Conservation (phyloP, 2,329 filamentous ascomycete species). For the Fusarium torulosum region DNA sequence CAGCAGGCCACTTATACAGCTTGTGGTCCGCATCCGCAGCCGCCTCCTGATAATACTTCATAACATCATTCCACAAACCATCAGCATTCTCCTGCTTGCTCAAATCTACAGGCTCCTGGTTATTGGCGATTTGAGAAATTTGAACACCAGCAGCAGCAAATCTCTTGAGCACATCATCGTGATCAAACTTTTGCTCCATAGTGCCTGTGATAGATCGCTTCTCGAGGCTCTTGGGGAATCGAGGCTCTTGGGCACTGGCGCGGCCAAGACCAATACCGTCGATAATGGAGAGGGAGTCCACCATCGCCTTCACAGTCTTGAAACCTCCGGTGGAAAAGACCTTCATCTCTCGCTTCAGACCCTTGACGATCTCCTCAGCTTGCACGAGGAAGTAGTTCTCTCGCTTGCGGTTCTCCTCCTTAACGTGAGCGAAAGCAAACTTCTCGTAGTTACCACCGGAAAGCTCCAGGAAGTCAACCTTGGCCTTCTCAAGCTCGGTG, state of each 20-base stretch:
- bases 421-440: constrained; percentile 62
- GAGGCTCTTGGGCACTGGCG: constrained; percentile 19
- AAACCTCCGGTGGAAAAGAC: constrained; percentile 37
- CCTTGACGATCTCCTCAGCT: constrained; percentile 61
- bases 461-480: constrained; percentile 69
- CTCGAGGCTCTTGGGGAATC: constrained; percentile 17
- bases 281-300: constrained; percentile 28
- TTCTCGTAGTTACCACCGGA: constrained; percentile 70
- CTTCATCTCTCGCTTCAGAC: constrained; percentile 26
- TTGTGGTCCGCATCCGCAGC: constrained; percentile 18
- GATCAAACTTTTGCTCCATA: constrained; percentile 12
- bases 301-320: constrained; percentile 19
- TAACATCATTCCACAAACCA: constrained; percentile 20
- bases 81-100: constrained; percentile 32
- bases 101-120: constrained; percentile 19
- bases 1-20: constrained; percentile 15
- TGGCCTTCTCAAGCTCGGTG: constrained; percentile 59
- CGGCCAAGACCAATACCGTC: constrained; percentile 31
- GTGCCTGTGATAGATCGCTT: constrained; percentile 9
- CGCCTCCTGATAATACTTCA: constrained; percentile 17
- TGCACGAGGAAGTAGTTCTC: constrained; percentile 71
- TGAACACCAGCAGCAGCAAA: constrained; percentile 27
- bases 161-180: constrained; percentile 19
- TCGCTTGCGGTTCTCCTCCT: constrained; percentile 64
- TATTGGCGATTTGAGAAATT: constrained; percentile 27